A percentile compares a stretch with the other conserved stretches of the same genome.
These are phyloP conservation scores for Scytalidium lignicola DNA, from an alignment of 2,329 filamentous ascomycete species.

Conservation along the genomic window DNA sequence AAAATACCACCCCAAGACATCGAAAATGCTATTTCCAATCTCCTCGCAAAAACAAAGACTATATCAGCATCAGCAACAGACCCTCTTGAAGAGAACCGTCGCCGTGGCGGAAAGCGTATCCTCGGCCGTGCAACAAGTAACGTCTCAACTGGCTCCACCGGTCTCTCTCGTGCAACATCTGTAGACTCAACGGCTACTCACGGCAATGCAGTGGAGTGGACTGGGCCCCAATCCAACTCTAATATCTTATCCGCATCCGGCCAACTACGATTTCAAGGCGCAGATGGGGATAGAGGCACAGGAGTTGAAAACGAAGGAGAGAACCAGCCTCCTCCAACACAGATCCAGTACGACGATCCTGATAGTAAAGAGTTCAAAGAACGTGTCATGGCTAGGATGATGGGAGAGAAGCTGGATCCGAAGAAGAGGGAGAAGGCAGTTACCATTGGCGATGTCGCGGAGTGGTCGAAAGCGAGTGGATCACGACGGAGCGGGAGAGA, in stretches of 20 bases:
- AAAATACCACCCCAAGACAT: constrained; percentile 14
- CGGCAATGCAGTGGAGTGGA: constrained; percentile 19
- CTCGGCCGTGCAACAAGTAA: constrained; percentile 56
- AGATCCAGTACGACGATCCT: constrained; percentile 27
- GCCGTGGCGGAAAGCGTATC: constrained; percentile 30
- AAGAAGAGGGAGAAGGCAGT: constrained; percentile 15
- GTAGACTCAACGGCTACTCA: constrained; percentile 32
- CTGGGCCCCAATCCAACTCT: too few species aligned
- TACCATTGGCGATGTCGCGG: constrained; percentile 13
- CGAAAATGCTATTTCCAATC: constrained; percentile 21
- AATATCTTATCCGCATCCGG: not conserved
- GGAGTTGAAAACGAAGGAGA: constrained; percentile 7
- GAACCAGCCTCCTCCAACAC: constrained; percentile 21
- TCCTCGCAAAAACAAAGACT: constrained; percentile 26
- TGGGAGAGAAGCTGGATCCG: constrained; percentile 20
- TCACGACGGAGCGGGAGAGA: not conserved
- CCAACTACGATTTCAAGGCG: not conserved
- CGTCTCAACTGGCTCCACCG: constrained; percentile 45
- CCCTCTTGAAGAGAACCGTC: constrained; percentile 24
- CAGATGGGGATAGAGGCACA: not conserved
- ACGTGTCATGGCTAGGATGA: constrained; percentile 24
- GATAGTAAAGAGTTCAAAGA: constrained; percentile 23
- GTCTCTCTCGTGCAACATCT: constrained; percentile 30
- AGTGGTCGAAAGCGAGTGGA: not conserved
- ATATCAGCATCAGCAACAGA: constrained; percentile 12